Evolutionary conservation across 257 asterid genomes (phyloP).

Genomic region (Ajuga chamaepitys): DNA sequence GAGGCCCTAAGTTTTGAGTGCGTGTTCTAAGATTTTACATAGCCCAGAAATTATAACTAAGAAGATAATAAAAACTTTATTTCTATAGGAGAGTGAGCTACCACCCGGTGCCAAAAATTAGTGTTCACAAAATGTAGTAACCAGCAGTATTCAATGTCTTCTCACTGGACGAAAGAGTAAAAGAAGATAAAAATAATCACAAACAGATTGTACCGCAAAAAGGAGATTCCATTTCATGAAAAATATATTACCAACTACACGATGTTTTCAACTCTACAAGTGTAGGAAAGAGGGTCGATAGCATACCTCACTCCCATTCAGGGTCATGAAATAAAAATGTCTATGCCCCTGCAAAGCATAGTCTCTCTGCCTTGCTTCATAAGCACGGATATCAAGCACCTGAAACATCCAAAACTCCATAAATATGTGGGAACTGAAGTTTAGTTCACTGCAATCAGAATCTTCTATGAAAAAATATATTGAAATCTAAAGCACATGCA

Average conservation of each 20-base stretch:
- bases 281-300: conserved; percentile 9
- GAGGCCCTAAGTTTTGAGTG: background rate
- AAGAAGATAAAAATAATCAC: background rate
- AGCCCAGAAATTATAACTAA: background rate
- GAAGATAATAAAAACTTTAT: background rate
- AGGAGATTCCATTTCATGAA: background rate
- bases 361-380: conserved; percentile 74
- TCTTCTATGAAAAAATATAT: conserved; percentile 1
- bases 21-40: background rate
- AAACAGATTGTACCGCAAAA: background rate
- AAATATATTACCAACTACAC: conserved; percentile 7
- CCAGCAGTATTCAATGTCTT: background rate
- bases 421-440: conserved; percentile 10
- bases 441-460: background rate
- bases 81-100: background rate
- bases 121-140: background rate
- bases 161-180: conserved; percentile 1
- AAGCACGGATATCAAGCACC: conserved; percentile 81
- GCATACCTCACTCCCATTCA: conserved; percentile 86
- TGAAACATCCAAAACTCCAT: conserved; percentile 30
- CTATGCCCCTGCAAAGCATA: conserved; percentile 81
- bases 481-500: background rate
- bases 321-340: conserved; percentile 94
- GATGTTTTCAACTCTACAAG: conserved; percentile 14
- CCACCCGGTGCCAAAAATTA: conserved; percentile 1